These are phyloP conservation scores for Scleroderma citrinum DNA, from an alignment of 768 basidiomycete species.

Conservation along the genomic window DNA sequence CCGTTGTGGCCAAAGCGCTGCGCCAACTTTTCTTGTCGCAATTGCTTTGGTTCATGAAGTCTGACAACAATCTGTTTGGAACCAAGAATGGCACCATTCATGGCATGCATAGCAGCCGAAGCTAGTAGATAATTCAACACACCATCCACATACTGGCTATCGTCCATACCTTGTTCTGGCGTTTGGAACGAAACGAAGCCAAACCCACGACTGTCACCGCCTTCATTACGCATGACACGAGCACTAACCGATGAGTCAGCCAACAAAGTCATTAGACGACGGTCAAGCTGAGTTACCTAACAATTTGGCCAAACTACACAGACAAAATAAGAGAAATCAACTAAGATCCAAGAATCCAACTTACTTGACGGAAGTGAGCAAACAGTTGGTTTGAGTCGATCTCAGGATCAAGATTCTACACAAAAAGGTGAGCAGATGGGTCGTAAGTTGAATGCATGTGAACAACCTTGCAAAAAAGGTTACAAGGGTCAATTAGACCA, in stretches of 20 bases:
- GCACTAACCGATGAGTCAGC: slow-evolving; percentile 45
- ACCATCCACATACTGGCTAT: not conserved
- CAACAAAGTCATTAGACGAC: not conserved
- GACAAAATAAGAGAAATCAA: slow-evolving; percentile 12
- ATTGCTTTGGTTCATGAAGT: slow-evolving; percentile 84
- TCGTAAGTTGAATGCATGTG: slow-evolving; percentile 5
- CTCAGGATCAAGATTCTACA: slow-evolving; percentile 76
- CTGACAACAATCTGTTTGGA: slow-evolving; percentile 79
- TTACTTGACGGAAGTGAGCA: slow-evolving; percentile 72
- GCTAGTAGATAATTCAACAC: slow-evolving; percentile 37
- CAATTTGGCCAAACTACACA: slow-evolving; percentile 77
- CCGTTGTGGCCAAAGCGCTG: slow-evolving; percentile 76
- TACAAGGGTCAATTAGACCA: slow-evolving; percentile 86
- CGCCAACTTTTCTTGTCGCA: slow-evolving; percentile 86
- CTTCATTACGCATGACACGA: slow-evolving; percentile 87
- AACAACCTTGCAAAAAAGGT: slow-evolving; percentile 78
- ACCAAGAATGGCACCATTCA: slow-evolving; percentile 74
- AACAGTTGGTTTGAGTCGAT: slow-evolving; percentile 85
- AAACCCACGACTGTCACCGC: slow-evolving; percentile 77
- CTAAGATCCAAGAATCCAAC: not conserved
- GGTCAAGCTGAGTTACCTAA: slow-evolving; percentile 49
- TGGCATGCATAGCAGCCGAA: slow-evolving; percentile 62
- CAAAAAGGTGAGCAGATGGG: slow-evolving; percentile 3
- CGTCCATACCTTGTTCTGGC: slow-evolving; percentile 65
- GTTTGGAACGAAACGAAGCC: slow-evolving; percentile 87